Evolutionary conservation across 495 filamentous ascomycete species (phyloP).

Genomic region (Penicillium odoratum): DNA sequence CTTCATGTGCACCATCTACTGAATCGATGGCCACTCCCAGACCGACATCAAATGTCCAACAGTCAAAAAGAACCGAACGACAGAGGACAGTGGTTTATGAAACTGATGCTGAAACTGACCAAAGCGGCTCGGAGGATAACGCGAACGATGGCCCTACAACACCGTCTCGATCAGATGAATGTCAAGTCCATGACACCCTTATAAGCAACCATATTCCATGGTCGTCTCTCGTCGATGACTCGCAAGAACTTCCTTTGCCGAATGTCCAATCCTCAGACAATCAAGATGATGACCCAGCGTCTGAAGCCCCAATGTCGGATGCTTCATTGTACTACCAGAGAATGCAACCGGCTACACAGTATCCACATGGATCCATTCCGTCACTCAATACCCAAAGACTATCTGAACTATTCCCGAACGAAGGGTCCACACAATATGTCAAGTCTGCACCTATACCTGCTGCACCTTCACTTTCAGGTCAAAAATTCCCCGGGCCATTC

Average conservation of each 20-base stretch:
- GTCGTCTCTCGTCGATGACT: constrained; percentile 25
- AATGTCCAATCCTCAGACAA: constrained; percentile 11
- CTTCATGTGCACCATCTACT: constrained; percentile 3
- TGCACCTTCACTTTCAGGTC: not conserved
- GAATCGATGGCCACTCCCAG: not conserved
- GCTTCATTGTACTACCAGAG: constrained; percentile 44
- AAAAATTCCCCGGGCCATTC: constrained; percentile 11
- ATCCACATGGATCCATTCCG: constrained; percentile 45
- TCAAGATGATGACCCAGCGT: constrained; percentile 13
- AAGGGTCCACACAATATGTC: constrained; percentile 24
- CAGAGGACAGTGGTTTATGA: constrained; percentile 45
- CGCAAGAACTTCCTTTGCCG: constrained; percentile 39
- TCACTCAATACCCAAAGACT: constrained; percentile 43
- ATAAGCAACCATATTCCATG: constrained; percentile 12
- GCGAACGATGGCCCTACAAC: constrained; percentile 11
- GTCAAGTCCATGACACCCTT: not conserved
- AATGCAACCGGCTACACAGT: constrained; percentile 43
- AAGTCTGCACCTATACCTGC: not conserved
- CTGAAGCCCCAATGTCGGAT: constrained; percentile 39
- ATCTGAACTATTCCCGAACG: constrained; percentile 43
- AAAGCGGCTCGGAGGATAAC: constrained; percentile 31
- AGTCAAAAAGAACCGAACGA: constrained; percentile 12
- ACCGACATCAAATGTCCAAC: not conserved
- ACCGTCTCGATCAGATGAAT: constrained; percentile 11
- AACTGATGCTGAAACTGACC: constrained; percentile 45